Evolutionary conservation across 2,329 filamentous ascomycete species (phyloP), one percentile per base, ranked within the genome.

Genomic region (Talaromyces sp.): DNA sequence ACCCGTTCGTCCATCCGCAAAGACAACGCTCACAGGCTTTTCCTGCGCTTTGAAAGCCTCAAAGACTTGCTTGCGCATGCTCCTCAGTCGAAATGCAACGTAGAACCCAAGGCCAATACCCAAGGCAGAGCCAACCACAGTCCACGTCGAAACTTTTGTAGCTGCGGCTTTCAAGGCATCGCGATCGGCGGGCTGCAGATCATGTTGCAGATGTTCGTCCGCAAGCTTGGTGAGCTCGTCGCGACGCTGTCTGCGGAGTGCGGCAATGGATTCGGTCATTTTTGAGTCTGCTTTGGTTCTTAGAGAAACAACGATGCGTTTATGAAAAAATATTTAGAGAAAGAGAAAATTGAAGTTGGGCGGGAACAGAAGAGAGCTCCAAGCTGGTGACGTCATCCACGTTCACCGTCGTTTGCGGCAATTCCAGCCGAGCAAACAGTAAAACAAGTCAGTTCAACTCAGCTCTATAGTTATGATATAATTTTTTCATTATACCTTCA

Each of bases 11-110:
- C 87, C 87, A 64, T 83, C 81, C 0, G 83, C 80, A 69, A 89
- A 89, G 14, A 81, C 74, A 6, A 89, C 80, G 57, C 85, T 79
- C 0, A 81, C 83, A 0, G 87, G 87, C 70, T 83, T 84, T 68
- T 88, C 84, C 56, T 80, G 74, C 0, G 85, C 80, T 21, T 81
- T 79, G 73, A 89, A 85, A 7, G 83, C 82, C 50, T 80, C 79
- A 75, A 88, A 88, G 71, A 87, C 81, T n/a, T 80, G 76, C 32
- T 77, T 72, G 52, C 87, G 81, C 62, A 81, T 79, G 43, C 74
- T 74, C 43, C 87, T 79, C 11, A 89, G 69, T 10, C 85, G 78
- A 64, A 81, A 80, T 3, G 86, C 86, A 17, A 85, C 74, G 59
- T 80, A 81, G 24, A 85, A 64, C 3, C 85, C 85, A 0, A 89